Conservation (phyloP, 305 asterid genomes). For the Coffea humblotiana region DNA sequence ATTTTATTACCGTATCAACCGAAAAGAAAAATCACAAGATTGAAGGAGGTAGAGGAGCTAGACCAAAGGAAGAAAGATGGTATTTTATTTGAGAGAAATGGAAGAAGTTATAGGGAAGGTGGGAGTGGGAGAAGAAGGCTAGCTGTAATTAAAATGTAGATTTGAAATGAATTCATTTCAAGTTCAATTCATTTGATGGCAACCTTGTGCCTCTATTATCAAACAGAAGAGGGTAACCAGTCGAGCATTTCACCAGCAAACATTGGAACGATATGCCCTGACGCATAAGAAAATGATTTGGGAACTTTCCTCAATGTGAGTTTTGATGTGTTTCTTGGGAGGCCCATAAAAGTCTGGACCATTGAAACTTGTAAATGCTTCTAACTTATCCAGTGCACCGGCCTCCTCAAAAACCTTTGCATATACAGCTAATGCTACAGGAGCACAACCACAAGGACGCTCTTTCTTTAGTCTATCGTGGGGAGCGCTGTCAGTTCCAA, state of each 20-base stretch:
- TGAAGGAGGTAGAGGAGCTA: too few species aligned
- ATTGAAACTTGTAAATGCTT: slow-evolving; percentile 87
- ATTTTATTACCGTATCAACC: too few species aligned
- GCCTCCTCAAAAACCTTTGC: slow-evolving; percentile 91
- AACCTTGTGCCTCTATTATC: not conserved
- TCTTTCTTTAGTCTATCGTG: slow-evolving; percentile 75
- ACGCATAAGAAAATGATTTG: slow-evolving; percentile 49
- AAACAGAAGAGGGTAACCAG: slow-evolving; percentile 55
- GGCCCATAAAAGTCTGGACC: slow-evolving; percentile 94
- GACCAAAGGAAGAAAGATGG: too few species aligned
- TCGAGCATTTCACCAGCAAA: slow-evolving; percentile 84
- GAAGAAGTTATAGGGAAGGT: too few species aligned
- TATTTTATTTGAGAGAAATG: too few species aligned
- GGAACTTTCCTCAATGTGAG: slow-evolving; percentile 76
- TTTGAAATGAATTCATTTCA: too few species aligned
- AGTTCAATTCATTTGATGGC: too few species aligned
- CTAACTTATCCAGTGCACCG: slow-evolving; percentile 79
- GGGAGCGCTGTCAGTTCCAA: slow-evolving; percentile 97
- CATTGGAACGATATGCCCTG: slow-evolving; percentile 81
- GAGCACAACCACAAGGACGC: slow-evolving; percentile 85
- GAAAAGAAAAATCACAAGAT: too few species aligned
- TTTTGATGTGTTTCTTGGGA: slow-evolving; percentile 67
- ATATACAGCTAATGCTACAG: slow-evolving; percentile 84
- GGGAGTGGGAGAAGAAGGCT: too few species aligned
- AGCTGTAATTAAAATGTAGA: too few species aligned